Conservation (phyloP, 148 eudicot species). For the Rheum nobile region DNA sequence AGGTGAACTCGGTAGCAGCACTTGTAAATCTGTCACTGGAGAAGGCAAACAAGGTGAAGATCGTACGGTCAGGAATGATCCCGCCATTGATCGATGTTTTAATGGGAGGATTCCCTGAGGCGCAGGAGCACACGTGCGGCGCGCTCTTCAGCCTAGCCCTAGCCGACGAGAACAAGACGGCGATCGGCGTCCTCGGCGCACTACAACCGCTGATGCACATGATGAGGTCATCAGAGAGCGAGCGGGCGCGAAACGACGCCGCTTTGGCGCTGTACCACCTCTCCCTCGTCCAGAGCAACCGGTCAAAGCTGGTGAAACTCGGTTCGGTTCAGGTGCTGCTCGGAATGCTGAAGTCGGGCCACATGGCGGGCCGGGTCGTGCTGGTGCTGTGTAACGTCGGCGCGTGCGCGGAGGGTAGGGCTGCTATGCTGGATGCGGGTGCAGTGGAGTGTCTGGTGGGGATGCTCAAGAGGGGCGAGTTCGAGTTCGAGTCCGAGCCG, state of each 20-base stretch:
- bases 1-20: slow-evolving; percentile 60
- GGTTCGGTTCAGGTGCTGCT: slow-evolving; percentile 50
- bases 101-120: slow-evolving; percentile 53
- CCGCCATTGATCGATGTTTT: slow-evolving; percentile 58
- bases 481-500: slow-evolving; percentile 42
- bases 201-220: slow-evolving; percentile 60
- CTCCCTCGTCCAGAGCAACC: slow-evolving; percentile 63
- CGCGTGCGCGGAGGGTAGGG: slow-evolving; percentile 54
- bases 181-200: slow-evolving; percentile 79
- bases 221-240: slow-evolving; percentile 43
- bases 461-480: slow-evolving; percentile 35
- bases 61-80: slow-evolving; percentile 67
- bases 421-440: slow-evolving; percentile 67
- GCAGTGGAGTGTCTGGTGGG: slow-evolving; percentile 58
- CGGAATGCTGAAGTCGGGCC: slow-evolving; percentile 47
- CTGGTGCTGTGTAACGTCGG: slow-evolving; percentile 67
- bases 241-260: slow-evolving; percentile 66
- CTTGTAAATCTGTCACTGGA: slow-evolving; percentile 72
- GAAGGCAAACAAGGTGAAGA: slow-evolving; percentile 69
- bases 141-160: slow-evolving; percentile 79
- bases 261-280: slow-evolving; percentile 76
- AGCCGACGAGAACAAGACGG: slow-evolving; percentile 74
- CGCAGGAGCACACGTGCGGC: slow-evolving; percentile 81
- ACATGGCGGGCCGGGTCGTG: slow-evolving; percentile 48
- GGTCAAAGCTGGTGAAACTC: slow-evolving; percentile 53